Conservation (phyloP, 805 yeast species). For the Lipomyces anomalus region DNA sequence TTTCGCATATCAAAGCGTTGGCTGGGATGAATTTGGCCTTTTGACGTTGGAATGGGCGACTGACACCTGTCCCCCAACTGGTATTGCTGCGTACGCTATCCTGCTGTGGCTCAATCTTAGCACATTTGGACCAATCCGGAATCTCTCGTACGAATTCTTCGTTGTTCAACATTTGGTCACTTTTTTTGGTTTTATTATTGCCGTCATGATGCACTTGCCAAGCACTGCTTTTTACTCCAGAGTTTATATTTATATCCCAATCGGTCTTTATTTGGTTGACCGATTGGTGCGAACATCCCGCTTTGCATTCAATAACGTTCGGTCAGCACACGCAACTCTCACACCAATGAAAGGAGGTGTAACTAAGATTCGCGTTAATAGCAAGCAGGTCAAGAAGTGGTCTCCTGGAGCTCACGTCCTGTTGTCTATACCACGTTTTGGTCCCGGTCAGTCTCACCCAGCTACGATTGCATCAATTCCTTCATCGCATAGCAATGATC, state of each 20-base stretch:
- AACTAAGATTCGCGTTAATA: not conserved
- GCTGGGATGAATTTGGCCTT: conserved; percentile 21
- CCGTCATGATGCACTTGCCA: conserved; percentile 26
- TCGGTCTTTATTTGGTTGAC: conserved; percentile 26
- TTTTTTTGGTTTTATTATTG: conserved; percentile 24
- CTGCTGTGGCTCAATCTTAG: conserved; percentile 25
- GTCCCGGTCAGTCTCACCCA: conserved; percentile 24
- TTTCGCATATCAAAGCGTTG: conserved; percentile 23
- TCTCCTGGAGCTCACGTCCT: conserved; percentile 24
- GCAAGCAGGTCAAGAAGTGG: conserved; percentile 18
- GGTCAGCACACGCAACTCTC: conserved; percentile 1
- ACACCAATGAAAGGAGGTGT: conserved; percentile 1
- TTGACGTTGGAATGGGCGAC: conserved; percentile 16
- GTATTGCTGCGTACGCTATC: conserved; percentile 26
- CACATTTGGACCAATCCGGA: conserved; percentile 31
- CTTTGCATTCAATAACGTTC: conserved; percentile 6
- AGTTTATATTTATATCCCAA: conserved; percentile 23
- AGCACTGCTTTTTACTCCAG: conserved; percentile 20
- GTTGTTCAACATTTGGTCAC: conserved; percentile 26
- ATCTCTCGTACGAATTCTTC: conserved; percentile 25
- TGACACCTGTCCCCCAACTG: conserved; percentile 20
- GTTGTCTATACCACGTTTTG: conserved; percentile 22
- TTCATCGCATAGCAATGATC: conserved; percentile 30
- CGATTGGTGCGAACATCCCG: not conserved
- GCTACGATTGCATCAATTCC: conserved; percentile 39